Base-by-base conservation (phyloP, 2,329 filamentous ascomycete genomes). In the Didymella keratinophila region DNA sequence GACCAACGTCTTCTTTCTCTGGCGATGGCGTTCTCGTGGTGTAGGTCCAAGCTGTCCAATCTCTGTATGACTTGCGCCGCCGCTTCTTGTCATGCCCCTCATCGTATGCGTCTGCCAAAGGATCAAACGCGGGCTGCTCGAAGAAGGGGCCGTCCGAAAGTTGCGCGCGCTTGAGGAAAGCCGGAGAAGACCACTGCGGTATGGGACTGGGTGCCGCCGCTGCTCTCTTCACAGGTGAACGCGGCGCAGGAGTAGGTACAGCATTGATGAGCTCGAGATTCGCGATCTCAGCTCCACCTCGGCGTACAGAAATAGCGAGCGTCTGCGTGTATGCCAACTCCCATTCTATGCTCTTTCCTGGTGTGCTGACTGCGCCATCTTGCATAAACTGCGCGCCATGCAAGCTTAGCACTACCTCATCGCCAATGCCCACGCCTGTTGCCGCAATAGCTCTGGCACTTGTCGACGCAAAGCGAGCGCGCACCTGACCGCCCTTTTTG, bases 21-120 rank as follows among this genome's bases (percentile, higher is more conserved):
- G 91, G 90, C 51, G 88, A 93, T 8, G 87, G 87, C 1, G 90
- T 89, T 55, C 86, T 84, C 69, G 89, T 90, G 21, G 83, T 82
- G 68, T 93, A 90, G 62, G 85, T 88, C 94, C 94, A 97, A 27
- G 86, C 81, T 28, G 82, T 84, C 68, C 87, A 88, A 50, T 86
- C 81, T 43, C 87, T 87, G 8, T 89, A 87, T 27, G 86, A 86
- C 71, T 91, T 93, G 56, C 89, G 87, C 50, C 85, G 86, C 53
- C 86, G 84, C 76, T 93, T 96, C 60, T 86, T 87, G 27, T 86
- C 86, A 68, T 82, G 86, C 34, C 79, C 83, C 73, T 90, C 87
- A 11, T 63, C 65, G 16, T 46, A 56, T 25, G 90, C 89, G 58
- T 91, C 88, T 14, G 72, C 74, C 50, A 94, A 89, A 3, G 87